Evolutionary conservation across 768 basidiomycete species (phyloP).

Genomic region (Serpula lacrymans): DNA sequence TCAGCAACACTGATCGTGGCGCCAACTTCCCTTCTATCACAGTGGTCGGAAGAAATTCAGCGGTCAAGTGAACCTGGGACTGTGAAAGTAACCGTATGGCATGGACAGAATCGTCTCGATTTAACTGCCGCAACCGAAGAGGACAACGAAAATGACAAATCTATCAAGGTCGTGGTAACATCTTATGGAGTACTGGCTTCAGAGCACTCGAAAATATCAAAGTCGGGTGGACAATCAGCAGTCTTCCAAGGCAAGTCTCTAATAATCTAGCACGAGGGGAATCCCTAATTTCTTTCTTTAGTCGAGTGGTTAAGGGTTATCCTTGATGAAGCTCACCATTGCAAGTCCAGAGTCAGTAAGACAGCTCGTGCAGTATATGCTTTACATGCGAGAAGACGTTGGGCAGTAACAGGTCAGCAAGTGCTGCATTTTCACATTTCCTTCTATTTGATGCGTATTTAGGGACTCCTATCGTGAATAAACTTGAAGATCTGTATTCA

Average conservation of each 20-base stretch:
- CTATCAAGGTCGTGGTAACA: conserved; percentile 80
- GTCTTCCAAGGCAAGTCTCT: conserved; percentile 64
- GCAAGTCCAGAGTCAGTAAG: conserved; percentile 86
- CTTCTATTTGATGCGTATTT: background rate
- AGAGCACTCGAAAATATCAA: conserved; percentile 74
- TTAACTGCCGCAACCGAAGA: conserved; percentile 56
- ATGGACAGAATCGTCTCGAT: conserved; percentile 82
- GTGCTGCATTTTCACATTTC: background rate
- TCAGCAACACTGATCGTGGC: conserved; percentile 87
- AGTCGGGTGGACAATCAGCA: conserved; percentile 46
- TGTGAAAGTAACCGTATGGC: conserved; percentile 73
- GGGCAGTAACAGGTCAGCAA: conserved; percentile 79
- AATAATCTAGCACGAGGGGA: background rate
- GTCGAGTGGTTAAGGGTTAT: conserved; percentile 82
- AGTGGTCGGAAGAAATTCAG: conserved; percentile 92
- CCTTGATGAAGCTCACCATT: conserved; percentile 93
- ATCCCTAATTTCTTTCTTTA: conserved; percentile 27
- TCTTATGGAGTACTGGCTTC: conserved; percentile 91
- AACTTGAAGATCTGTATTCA: conserved; percentile 87
- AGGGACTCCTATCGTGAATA: conserved; percentile 95
- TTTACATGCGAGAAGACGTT: conserved; percentile 71
- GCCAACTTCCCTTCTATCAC: conserved; percentile 85
- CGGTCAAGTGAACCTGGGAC: conserved; percentile 74
- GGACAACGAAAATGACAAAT: conserved; percentile 46
- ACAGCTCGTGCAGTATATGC: conserved; percentile 89